A percentile compares a stretch with the other conserved stretches of the same genome.
These are phyloP conservation scores for Hordeum pubiflorum DNA, from an alignment of 202 grass and related monocot species.

Conservation along the genomic window DNA sequence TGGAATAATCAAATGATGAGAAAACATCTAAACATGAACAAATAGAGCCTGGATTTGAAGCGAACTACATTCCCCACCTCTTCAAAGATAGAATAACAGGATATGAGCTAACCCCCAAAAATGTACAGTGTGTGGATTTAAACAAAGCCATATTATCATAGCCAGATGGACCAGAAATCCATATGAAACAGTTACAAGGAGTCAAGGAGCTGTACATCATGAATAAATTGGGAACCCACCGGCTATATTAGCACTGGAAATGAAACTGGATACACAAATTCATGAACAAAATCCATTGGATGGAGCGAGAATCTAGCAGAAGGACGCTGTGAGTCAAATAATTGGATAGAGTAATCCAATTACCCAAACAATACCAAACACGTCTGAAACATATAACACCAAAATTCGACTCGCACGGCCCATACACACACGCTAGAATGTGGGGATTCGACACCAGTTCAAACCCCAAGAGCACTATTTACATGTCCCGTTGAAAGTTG, in stretches of 20 bases:
- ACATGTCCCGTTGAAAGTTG: background rate
- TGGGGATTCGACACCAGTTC: background rate
- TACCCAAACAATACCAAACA: background rate
- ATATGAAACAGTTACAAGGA: background rate
- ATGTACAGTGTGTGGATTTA: background rate
- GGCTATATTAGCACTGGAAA: slow-evolving; percentile 1
- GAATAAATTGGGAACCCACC: background rate
- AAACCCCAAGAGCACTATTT: background rate
- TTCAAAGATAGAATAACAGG: background rate
- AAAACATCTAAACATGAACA: slow-evolving; percentile 6
- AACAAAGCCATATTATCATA: background rate
- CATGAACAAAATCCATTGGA: background rate
- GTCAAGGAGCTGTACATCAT: background rate
- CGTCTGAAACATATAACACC: background rate
- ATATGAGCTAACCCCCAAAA: background rate
- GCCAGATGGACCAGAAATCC: slow-evolving; percentile 4
- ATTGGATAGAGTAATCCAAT: background rate
- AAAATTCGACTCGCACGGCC: background rate
- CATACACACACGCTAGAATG: background rate
- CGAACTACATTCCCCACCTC: background rate
- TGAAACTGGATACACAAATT: background rate
- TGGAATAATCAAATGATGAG: background rate
- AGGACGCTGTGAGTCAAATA: background rate
- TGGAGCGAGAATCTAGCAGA: background rate
- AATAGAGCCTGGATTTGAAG: background rate